Evolutionary conservation across 345 rosid species (phyloP).

Genomic region (Stellera chamaejasme): DNA sequence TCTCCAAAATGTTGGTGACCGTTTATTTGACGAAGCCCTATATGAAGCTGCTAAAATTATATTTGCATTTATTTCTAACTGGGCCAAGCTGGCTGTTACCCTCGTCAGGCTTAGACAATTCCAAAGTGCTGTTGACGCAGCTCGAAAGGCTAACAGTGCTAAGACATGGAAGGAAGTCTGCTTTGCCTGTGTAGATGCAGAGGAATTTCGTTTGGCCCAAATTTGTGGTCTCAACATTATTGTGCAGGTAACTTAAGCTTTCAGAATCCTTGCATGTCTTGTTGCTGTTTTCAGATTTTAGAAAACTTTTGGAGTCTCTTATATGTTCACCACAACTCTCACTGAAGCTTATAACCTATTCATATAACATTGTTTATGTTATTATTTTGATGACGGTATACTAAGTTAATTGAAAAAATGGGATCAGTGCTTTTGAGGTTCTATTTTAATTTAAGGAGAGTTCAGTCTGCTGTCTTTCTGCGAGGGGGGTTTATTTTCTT

Average conservation of each 20-base stretch:
- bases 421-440: too few species aligned
- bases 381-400: too few species aligned
- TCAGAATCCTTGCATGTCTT: too few species aligned
- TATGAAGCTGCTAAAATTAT: constrained; percentile 97
- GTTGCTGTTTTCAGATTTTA: too few species aligned
- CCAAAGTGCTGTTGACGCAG: constrained; percentile 99
- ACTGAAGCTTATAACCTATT: too few species aligned
- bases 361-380: too few species aligned
- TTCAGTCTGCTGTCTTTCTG: too few species aligned
- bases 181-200: constrained; percentile 98
- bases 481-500: constrained; percentile 1
- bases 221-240: constrained; percentile 96
- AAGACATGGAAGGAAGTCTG: constrained; percentile 99
- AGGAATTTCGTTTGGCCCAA: constrained; percentile 94
- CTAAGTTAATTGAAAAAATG: too few species aligned
- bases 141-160: constrained; percentile 97
- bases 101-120: constrained; percentile 92
- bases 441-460: too few species aligned
- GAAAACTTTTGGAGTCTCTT: too few species aligned
- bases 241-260: constrained; percentile 48
- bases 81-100: constrained; percentile 96
- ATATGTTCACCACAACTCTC: too few species aligned
- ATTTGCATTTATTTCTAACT: constrained; percentile 91
- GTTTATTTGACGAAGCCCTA: constrained; percentile 70
- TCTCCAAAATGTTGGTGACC: constrained; percentile 92